Evolutionary conservation across 1,284 basidiomycete species (phyloP).

Genomic region (Cerioporus squamosus): DNA sequence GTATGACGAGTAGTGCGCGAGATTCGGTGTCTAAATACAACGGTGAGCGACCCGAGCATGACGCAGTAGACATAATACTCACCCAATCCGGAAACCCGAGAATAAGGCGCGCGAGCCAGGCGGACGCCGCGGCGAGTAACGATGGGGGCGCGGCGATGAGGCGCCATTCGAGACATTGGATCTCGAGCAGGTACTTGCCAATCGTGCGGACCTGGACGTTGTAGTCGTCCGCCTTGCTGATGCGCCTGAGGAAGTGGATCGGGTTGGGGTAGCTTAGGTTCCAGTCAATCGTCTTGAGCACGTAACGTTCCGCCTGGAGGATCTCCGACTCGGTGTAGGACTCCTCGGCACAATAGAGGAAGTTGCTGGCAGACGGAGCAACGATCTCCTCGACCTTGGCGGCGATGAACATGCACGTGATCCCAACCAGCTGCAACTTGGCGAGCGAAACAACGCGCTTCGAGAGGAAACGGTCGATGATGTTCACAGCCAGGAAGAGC

Average conservation of each 20-base stretch:
- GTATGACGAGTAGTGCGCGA: conserved; percentile 93
- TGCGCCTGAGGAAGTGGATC: conserved; percentile 89
- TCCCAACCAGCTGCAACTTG: conserved; percentile 94
- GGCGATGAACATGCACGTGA: conserved; percentile 93
- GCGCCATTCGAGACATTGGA: conserved; percentile 86
- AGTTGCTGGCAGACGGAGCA: conserved; percentile 87
- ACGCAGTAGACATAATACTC: conserved; percentile 33
- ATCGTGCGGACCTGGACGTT: conserved; percentile 91
- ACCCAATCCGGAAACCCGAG: conserved; percentile 90
- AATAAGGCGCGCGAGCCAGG: conserved; percentile 91
- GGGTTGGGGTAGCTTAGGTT: conserved; percentile 94
- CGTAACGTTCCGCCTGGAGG: conserved; percentile 91
- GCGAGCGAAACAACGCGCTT: conserved; percentile 88
- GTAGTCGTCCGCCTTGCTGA: conserved; percentile 97
- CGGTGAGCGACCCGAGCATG: conserved; percentile 4
- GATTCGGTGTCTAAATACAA: conserved; percentile 70
- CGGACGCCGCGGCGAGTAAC: conserved; percentile 84
- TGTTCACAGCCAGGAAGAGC: conserved; percentile 92
- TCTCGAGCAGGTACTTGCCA: conserved; percentile 94
- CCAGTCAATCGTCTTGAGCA: conserved; percentile 91
- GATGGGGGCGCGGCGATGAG: conserved; percentile 85
- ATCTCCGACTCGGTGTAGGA: conserved; percentile 90
- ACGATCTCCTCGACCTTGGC: conserved; percentile 97
- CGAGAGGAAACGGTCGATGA: conserved; percentile 97
- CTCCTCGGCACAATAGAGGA: conserved; percentile 88